Evolutionary conservation across 768 basidiomycete genomes (phyloP).

Genomic region (Leccinum variicolor): DNA sequence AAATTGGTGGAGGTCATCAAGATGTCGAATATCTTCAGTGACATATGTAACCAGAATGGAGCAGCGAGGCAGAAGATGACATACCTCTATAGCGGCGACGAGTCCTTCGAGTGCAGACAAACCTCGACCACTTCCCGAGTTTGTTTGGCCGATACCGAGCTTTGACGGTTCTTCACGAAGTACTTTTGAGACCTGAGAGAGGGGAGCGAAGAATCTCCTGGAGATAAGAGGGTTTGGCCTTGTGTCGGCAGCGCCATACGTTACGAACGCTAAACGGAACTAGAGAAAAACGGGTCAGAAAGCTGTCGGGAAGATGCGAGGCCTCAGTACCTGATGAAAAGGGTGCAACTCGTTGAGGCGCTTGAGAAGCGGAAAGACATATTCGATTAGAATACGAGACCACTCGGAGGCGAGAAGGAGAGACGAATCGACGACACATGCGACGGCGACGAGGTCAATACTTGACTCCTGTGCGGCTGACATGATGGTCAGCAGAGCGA

Average conservation of each 20-base stretch:
- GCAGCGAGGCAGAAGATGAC: constrained; percentile 1
- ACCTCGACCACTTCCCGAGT: constrained; percentile 45
- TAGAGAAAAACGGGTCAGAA: constrained; percentile 14
- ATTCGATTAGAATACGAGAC: constrained; percentile 42
- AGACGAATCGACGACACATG: constrained; percentile 62
- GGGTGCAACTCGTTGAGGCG: constrained; percentile 46
- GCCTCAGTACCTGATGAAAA: constrained; percentile 34
- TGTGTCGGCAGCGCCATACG: constrained; percentile 60
- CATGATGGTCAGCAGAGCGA: constrained; percentile 18
- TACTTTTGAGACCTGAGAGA: constrained; percentile 38
- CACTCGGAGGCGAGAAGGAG: constrained; percentile 52
- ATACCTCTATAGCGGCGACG: constrained; percentile 67
- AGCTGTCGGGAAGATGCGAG: neutral
- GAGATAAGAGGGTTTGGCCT: constrained; percentile 52
- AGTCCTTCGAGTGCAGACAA: constrained; percentile 71
- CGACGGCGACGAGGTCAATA: constrained; percentile 43
- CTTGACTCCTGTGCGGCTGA: constrained; percentile 15
- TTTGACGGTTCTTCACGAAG: constrained; percentile 44
- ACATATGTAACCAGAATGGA: constrained; percentile 11
- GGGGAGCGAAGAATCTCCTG: constrained; percentile 54
- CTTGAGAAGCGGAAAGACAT: constrained; percentile 49
- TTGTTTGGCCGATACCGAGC: constrained; percentile 57
- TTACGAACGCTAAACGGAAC: constrained; percentile 52
- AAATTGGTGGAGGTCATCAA: constrained; percentile 22
- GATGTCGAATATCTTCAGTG: constrained; percentile 42